phyloP scores from a whole-genome alignment of 2,329 filamentous ascomycete species.

The Trichoderma asperellum region DNA sequence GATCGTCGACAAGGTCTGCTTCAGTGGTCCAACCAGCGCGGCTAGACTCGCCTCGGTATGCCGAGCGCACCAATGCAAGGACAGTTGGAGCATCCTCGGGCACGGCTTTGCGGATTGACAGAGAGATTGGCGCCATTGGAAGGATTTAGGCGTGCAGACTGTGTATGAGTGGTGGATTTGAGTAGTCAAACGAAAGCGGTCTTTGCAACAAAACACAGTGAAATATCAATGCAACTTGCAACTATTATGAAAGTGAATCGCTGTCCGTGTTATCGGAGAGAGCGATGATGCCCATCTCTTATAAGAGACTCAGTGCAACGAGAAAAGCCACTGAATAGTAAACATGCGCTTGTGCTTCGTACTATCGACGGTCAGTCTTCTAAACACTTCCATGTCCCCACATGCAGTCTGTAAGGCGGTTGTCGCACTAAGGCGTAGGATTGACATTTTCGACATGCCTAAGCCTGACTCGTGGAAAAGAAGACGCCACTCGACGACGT shows the following conservation, averaged over 20 bases:
- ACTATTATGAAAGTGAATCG: not conserved
- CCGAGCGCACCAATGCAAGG: conserved; percentile 47
- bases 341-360: not conserved
- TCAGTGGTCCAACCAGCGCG: conserved; percentile 53
- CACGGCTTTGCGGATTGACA: conserved; percentile 44
- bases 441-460: conserved; percentile 22
- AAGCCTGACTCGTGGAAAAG: conserved; percentile 15
- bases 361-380: not conserved
- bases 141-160: not conserved
- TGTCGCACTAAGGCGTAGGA: conserved; percentile 14
- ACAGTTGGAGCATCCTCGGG: conserved; percentile 40
- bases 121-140: conserved; percentile 31
- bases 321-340: not conserved
- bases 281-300: not conserved
- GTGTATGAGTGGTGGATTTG: not conserved
- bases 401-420: not conserved
- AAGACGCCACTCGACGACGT: conserved; percentile 5
- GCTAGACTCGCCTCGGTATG: conserved; percentile 49
- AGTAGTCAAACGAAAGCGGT: not conserved
- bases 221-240: not conserved
- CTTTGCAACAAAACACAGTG: not conserved
- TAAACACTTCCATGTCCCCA: conserved; percentile 2
- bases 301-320: not conserved
- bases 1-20: conserved; percentile 48
- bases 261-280: not conserved